Evolutionary conservation across 2,329 filamentous ascomycete genomes (phyloP).

Genomic region (Pseudogymnoascus destructans): DNA sequence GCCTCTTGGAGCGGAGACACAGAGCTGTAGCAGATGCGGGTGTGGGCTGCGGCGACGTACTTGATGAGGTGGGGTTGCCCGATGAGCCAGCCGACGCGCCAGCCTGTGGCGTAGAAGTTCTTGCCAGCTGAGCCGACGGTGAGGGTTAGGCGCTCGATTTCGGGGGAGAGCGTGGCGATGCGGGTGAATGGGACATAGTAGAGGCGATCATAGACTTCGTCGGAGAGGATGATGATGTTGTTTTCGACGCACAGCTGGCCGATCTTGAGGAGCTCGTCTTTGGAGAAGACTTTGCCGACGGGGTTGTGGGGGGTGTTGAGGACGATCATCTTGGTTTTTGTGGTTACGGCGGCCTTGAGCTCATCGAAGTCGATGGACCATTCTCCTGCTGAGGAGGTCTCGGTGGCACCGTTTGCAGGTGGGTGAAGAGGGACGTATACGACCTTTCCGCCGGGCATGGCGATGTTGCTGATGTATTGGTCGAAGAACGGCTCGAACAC

Average conservation of each 20-base stretch:
- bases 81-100: constrained; percentile 91
- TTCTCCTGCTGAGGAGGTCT: constrained; percentile 73
- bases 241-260: constrained; percentile 83
- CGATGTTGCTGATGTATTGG: constrained; percentile 97
- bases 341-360: constrained; percentile 67
- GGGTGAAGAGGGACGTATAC: constrained; percentile 93
- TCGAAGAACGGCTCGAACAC: constrained; percentile 98
- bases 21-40: constrained; percentile 87
- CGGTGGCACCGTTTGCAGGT: constrained; percentile 62
- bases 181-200: constrained; percentile 94
- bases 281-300: constrained; percentile 87
- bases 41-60: constrained; percentile 85
- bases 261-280: constrained; percentile 69
- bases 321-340: constrained; percentile 92
- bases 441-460: constrained; percentile 92
- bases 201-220: constrained; percentile 88
- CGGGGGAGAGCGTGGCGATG: constrained; percentile 78
- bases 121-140: constrained; percentile 95
- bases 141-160: constrained; percentile 75
- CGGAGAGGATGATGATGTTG: constrained; percentile 83
- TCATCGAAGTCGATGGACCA: constrained; percentile 81
- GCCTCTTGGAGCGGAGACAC: constrained; percentile 92
- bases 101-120: constrained; percentile 96
- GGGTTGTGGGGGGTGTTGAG: constrained; percentile 83
- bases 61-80: constrained; percentile 80